Percentiles rank a stretch among this genome's conserved stretches.
phyloP scores from a whole-genome alignment of 257 asterid species.

The Fraxinus pennsylvanica region DNA sequence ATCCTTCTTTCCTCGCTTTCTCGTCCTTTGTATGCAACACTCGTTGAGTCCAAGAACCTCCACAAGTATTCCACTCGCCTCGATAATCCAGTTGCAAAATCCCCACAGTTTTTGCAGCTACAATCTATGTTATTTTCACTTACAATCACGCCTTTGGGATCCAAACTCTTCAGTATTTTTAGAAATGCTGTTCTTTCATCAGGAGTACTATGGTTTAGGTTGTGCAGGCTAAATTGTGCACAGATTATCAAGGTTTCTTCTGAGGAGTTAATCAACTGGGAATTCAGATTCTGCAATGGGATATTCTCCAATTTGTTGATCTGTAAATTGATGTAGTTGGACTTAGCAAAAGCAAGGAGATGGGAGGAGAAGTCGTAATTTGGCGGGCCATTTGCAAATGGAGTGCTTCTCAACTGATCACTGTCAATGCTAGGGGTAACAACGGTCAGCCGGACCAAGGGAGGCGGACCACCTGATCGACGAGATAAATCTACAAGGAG shows the following conservation, averaged over 20 bases:
- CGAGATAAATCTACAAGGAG: slow-evolving; percentile 70
- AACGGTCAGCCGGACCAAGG: slow-evolving; percentile 68
- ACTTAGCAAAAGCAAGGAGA: slow-evolving; percentile 65
- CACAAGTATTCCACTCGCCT: slow-evolving; percentile 67
- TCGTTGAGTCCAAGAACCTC: slow-evolving; percentile 76
- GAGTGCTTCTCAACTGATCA: slow-evolving; percentile 38
- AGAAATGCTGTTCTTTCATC: slow-evolving; percentile 64
- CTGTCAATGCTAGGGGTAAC: slow-evolving; percentile 42
- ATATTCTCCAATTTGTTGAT: slow-evolving; percentile 55
- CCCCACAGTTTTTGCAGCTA: slow-evolving; percentile 72
- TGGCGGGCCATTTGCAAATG: slow-evolving; percentile 54
- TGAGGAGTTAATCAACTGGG: slow-evolving; percentile 49
- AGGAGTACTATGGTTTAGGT: slow-evolving; percentile 50
- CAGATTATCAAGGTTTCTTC: slow-evolving; percentile 68
- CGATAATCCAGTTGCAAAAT: slow-evolving; percentile 60
- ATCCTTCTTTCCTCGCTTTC: slow-evolving; percentile 81
- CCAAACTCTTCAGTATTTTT: slow-evolving; percentile 43
- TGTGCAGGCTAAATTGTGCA: slow-evolving; percentile 72
- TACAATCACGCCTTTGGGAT: slow-evolving; percentile 64
- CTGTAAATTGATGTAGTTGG: slow-evolving; percentile 69
- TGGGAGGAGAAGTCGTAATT: slow-evolving; percentile 60
- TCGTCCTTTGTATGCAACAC: slow-evolving; percentile 71
- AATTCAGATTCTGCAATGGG: slow-evolving; percentile 53
- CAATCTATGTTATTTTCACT: slow-evolving; percentile 73
- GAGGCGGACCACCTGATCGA: slow-evolving; percentile 76